A percentile compares a stretch with the other conserved stretches of the same genome.
Conservation (phyloP, 192 early-diverging fungal genomes). For the Mortierella alpina region DNA sequence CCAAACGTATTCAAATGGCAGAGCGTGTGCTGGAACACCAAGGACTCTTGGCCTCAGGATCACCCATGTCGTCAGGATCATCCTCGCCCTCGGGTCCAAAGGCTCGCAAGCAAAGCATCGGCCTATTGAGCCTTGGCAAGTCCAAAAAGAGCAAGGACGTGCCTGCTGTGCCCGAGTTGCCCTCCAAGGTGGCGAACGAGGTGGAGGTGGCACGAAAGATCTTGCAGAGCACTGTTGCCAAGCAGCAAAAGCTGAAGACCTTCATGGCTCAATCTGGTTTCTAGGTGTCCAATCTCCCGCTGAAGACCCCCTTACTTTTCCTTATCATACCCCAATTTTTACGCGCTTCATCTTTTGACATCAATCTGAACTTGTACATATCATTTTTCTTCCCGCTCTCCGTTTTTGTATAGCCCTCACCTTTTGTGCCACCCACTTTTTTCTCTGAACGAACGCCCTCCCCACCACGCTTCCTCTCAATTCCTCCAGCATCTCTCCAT, state of each 20-base stretch:
- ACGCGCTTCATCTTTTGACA: no score
- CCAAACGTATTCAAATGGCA: slow-evolving; percentile 42
- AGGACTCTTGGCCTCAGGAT: background rate
- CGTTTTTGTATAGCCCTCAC: background rate
- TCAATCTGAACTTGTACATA: background rate
- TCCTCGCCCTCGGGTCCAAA: slow-evolving; percentile 9
- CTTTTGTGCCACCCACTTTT: background rate
- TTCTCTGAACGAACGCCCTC: no score
- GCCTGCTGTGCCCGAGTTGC: slow-evolving; percentile 19
- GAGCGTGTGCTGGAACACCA: slow-evolving; percentile 45
- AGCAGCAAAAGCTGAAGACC: slow-evolving; percentile 46
- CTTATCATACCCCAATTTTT: background rate
- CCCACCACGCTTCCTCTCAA: no score
- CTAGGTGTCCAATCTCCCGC: background rate
- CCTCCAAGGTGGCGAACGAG: slow-evolving; percentile 23
- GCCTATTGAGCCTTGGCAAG: slow-evolving; percentile 34
- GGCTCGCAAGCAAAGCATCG: slow-evolving; percentile 41
- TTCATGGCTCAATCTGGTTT: slow-evolving; percentile 49
- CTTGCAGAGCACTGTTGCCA: slow-evolving; percentile 35
- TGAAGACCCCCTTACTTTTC: background rate
- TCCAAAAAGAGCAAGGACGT: slow-evolving; percentile 41
- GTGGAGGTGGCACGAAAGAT: slow-evolving; percentile 37
- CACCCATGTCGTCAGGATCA: background rate
- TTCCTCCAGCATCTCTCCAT: no score
- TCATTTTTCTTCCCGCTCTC: background rate